A percentile compares a stretch with the other conserved stretches of the same genome.
Evolutionary conservation across 768 basidiomycete genomes (phyloP).

Genomic region (Tricholomella constricta): DNA sequence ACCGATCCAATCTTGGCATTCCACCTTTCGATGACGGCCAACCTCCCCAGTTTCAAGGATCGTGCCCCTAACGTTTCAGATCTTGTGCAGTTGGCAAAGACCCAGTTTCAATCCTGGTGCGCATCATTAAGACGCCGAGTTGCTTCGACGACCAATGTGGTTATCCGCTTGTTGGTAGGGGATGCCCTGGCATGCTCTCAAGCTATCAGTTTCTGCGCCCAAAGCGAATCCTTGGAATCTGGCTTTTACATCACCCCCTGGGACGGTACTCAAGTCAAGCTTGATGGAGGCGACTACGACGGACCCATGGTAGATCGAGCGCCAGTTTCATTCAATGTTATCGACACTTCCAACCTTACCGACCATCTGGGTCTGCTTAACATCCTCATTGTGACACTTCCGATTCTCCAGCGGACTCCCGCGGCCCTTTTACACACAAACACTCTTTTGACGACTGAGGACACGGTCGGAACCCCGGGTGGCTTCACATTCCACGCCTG

Average conservation of each 20-base stretch:
- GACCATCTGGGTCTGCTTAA: conserved; percentile 52
- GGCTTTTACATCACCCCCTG: conserved; percentile 36
- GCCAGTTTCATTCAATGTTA: conserved; percentile 43
- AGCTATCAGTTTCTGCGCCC: conserved; percentile 29
- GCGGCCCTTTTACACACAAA: conserved; percentile 40
- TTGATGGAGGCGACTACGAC: conserved; percentile 35
- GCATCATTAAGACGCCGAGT: conserved; percentile 24
- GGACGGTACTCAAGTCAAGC: conserved; percentile 32
- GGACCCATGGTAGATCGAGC: conserved; percentile 19
- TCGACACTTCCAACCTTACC: conserved; percentile 52
- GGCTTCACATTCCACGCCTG: conserved; percentile 34
- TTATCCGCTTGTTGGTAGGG: conserved; percentile 43
- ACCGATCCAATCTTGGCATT: conserved; percentile 44
- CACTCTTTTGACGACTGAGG: conserved; percentile 29
- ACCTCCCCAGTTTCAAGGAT: conserved; percentile 11
- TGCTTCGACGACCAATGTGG: conserved; percentile 9
- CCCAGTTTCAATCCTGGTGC: conserved; percentile 39
- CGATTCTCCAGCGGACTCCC: conserved; percentile 36
- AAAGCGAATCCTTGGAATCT: conserved; percentile 20
- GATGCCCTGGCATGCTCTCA: conserved; percentile 41
- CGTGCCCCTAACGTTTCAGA: conserved; percentile 14
- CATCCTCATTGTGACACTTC: conserved; percentile 37
- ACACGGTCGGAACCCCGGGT: conserved; percentile 19
- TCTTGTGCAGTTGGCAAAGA: conserved; percentile 29
- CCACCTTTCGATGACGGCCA: conserved; percentile 31